Base-by-base conservation (phyloP, 768 basidiomycete species). In the Pleurotus salmoneostramineus region DNA sequence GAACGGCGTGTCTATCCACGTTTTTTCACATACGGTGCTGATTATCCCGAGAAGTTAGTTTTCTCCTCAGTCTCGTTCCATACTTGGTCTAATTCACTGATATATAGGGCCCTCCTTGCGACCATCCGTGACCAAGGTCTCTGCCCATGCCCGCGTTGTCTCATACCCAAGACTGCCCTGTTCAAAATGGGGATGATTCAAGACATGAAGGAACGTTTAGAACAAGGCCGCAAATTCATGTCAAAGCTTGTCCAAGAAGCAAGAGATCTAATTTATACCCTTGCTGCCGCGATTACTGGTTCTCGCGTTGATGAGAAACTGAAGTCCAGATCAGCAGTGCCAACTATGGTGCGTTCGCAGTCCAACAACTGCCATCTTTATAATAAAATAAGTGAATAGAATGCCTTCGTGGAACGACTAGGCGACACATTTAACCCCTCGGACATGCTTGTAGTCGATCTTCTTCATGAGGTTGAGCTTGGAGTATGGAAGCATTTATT, bases 401-500 rank as follows among this genome's bases (percentile, higher is more conserved):
- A 49, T 49, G 48, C 48, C 17, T 49, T 49, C 10, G 5, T 32
- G 0, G 32, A 12, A 5, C 27, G 27, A 14, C 48, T 49, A 32
- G 32, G 21, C 14, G 27, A 49, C 32, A 31, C 27, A 5, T 49
- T 49, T 31, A 31, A 49, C n/a, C 17, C 48, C 14, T 72, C 60
- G 40, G 2, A 42, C 1, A 67, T 74, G 54, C 68, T 76, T 42
- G 68, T 70, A 0, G 64, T 68, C 0, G 74, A 77, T 59, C 54
- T 77, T 3, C 36, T 78, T 47, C 76, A 77, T 57, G 74, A 78
- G 56, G 66, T 77, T 46, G 74, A 77, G 57, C 59, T 77, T 10
- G 73, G 75, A 5, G 67, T 72, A 0, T 74, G 70, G 71, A 78
- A 76, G 57, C 61, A 69, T 32, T 21, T 49, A 1, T 72, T 76